These are phyloP conservation scores for Durusdinium trenchii DNA, from an alignment of 73 alveolate genomes.

Conservation along the genomic window DNA sequence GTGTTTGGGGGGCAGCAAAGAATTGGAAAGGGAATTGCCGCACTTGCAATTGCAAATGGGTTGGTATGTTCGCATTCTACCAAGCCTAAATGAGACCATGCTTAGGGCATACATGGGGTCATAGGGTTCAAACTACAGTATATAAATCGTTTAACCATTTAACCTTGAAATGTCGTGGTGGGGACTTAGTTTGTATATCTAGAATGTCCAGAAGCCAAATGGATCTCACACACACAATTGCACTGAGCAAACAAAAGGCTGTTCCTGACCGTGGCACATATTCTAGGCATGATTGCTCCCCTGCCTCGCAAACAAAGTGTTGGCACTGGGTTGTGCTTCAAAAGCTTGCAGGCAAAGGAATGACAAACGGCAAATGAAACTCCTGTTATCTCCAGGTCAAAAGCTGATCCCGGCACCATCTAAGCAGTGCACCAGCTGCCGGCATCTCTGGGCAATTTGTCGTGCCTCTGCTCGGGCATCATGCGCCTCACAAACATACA, in stretches of 20 bases:
- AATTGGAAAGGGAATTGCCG: not conserved
- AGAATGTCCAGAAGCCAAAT: no score
- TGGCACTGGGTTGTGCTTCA: not conserved
- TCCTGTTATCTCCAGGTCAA: not conserved
- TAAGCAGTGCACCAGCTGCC: slow-evolving; percentile 12
- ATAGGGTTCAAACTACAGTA: no score
- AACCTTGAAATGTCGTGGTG: no score
- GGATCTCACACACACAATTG: no score
- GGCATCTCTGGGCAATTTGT: slow-evolving; percentile 24
- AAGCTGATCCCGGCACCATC: not conserved
- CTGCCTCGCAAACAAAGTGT: no score
- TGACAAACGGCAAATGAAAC: not conserved
- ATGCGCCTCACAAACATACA: slow-evolving; percentile 28
- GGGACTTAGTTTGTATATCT: no score
- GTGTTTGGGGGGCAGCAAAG: not conserved
- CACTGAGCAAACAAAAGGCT: no score
- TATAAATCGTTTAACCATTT: no score
- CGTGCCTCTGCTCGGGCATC: slow-evolving; percentile 50
- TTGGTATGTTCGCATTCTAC: not conserved
- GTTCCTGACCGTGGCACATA: no score
- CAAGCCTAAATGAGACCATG: not conserved
- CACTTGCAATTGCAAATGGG: not conserved
- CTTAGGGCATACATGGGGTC: not conserved
- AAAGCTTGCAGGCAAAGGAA: not conserved
- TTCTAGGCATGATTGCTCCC: no score